Evolutionary conservation across 2,329 filamentous ascomycete species (phyloP), one percentile per base, ranked within the genome.

Genomic region (Microdochium nivale): DNA sequence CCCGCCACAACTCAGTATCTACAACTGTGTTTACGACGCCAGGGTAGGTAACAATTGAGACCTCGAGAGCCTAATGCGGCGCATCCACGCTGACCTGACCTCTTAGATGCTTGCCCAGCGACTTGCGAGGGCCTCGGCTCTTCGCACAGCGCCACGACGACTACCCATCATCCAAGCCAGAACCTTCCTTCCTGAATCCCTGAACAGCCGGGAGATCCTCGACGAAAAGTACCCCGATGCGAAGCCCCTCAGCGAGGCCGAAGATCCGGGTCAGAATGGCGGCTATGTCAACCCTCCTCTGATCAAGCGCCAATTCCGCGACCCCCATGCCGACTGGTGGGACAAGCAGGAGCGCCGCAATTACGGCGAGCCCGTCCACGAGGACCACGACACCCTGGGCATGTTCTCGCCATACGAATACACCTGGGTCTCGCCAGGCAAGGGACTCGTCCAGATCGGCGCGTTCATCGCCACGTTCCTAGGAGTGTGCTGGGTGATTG

Each of bases 331-430:
- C 66, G 85, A 89, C 66, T 99, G 90, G 90, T 97, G 90, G 89
- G 92, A 99, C 73, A 87, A 90, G 70, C 94, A 99, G 74, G 94
- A 97, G 71, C 86, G 91, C 67, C 84, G 94, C 64, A 97, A 99
- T 79, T 97, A 88, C 68, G 91, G 91, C 70, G 95, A 99, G 72
- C 89, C 92, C 13, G 83, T 95, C 50, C 92, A 99, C 70, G 95
- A 99, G 72, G 94, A 99, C 70, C 87, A 96, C 70, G 95, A 99
- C 68, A 79, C 90, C 53, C 78, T 97, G 53, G 91, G 90, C 61
- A 86, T 96, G 58, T 92, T 99, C 72, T 87, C 88, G 49, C 83
- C 90, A 2, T 84, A 94, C 68, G 86, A 91, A 63, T 97, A 99
- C 75, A 94, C 84, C 52, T 92, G 94, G 78, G 75, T 78, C 46